These are phyloP conservation scores for Leccinum subfulvum DNA, from an alignment of 1,284 basidiomycete genomes.

Conservation along the genomic window DNA sequence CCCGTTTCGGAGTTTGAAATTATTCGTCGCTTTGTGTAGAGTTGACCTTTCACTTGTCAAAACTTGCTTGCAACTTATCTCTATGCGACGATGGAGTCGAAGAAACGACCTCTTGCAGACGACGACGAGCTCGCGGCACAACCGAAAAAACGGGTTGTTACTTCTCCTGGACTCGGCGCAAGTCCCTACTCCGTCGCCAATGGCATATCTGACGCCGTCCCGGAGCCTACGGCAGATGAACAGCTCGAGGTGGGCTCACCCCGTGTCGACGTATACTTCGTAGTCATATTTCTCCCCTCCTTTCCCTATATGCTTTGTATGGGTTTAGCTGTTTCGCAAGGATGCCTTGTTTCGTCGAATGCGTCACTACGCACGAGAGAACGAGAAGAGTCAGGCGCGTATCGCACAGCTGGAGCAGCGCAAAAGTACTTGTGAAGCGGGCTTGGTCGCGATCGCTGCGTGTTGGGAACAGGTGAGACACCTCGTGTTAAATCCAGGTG, in stretches of 20 bases:
- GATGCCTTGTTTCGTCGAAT: constrained; percentile 91
- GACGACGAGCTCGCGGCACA: constrained; percentile 47
- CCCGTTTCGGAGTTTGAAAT: constrained; percentile 27
- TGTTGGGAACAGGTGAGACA: constrained; percentile 82
- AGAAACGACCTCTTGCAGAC: constrained; percentile 60
- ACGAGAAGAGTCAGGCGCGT: constrained; percentile 65
- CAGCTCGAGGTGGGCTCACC: constrained; percentile 64
- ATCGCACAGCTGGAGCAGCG: constrained; percentile 75
- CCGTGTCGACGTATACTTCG: constrained; percentile 24
- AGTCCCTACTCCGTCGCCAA: constrained; percentile 54
- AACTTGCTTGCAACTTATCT: constrained; percentile 14
- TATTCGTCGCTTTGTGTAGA: constrained; percentile 11
- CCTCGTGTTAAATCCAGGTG: not conserved
- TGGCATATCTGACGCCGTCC: constrained; percentile 39
- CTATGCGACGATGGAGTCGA: constrained; percentile 51
- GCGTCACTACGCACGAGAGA: constrained; percentile 85
- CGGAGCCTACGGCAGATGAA: constrained; percentile 58
- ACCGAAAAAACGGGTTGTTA: constrained; percentile 67
- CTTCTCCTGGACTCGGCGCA: constrained; percentile 46
- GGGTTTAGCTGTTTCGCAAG: constrained; percentile 73
- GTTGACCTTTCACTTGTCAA: not conserved
- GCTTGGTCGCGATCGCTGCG: constrained; percentile 79
- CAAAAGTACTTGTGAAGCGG: constrained; percentile 74
- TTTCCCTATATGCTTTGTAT: constrained; percentile 11
- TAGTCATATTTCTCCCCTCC: constrained; percentile 23